Evolutionary conservation across 2,329 filamentous ascomycete species (phyloP).

Genomic region (Fusarium redolens): DNA sequence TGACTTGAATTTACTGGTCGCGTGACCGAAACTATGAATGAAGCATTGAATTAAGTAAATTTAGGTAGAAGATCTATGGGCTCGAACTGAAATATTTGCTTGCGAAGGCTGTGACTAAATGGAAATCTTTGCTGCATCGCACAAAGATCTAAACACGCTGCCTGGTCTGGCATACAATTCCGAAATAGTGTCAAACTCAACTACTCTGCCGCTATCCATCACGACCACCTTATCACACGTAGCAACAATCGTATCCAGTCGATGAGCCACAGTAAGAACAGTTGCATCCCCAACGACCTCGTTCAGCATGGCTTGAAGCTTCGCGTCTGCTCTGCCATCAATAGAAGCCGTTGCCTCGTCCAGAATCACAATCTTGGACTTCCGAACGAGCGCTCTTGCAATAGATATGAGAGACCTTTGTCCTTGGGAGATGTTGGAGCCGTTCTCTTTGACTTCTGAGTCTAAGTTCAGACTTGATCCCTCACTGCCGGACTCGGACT

Average conservation of each 20-base stretch:
- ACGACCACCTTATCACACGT: conserved; percentile 37
- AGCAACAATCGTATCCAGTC: conserved; percentile 34
- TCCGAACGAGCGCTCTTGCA: conserved; percentile 15
- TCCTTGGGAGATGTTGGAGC: conserved; percentile 24
- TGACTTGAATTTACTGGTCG: neutral
- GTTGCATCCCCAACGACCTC: conserved; percentile 29
- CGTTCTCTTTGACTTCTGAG: conserved; percentile 30
- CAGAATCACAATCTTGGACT: conserved; percentile 17
- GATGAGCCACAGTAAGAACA: conserved; percentile 35
- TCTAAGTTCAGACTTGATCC: neutral
- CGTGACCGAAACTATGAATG: neutral
- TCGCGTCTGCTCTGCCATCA: conserved; percentile 19
- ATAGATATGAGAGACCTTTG: conserved; percentile 24
- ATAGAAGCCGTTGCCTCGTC: conserved; percentile 28
- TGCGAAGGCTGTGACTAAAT: neutral
- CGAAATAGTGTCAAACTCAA: conserved; percentile 25
- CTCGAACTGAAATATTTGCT: neutral
- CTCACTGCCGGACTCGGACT: neutral
- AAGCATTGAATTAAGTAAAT: neutral
- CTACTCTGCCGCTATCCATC: conserved; percentile 32
- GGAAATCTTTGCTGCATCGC: conserved; percentile 21
- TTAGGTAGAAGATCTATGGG: neutral
- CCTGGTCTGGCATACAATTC: neutral
- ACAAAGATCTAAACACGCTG: conserved; percentile 23
- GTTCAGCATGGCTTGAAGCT: conserved; percentile 21